A percentile compares a stretch with the other conserved stretches of the same genome.
These are phyloP conservation scores for Metarhizium brunneum DNA, from an alignment of 2,329 filamentous ascomycete species.

Conservation along the genomic window DNA sequence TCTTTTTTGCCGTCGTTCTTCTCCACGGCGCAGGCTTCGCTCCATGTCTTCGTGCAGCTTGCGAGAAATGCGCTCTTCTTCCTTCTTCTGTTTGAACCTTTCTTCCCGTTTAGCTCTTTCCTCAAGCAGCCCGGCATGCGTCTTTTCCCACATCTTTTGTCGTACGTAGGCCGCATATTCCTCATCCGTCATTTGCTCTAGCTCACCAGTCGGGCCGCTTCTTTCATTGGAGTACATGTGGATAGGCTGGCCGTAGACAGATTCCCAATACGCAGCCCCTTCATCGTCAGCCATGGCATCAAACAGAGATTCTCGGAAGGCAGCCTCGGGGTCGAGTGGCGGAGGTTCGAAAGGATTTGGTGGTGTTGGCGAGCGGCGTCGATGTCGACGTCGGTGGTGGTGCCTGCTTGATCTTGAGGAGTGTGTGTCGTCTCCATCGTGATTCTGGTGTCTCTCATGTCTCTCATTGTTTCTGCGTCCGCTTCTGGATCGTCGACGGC, in stretches of 20 bases:
- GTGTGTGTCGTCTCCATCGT: constrained; percentile 13
- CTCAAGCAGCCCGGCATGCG: constrained; percentile 72
- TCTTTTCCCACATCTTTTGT: constrained; percentile 91
- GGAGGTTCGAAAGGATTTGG: constrained; percentile 36
- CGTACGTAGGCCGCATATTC: constrained; percentile 84
- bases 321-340: constrained; percentile 56
- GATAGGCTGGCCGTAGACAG: constrained; percentile 92
- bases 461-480: background rate
- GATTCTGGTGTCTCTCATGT: background rate
- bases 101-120: constrained; percentile 57
- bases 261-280: constrained; percentile 89
- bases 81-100: constrained; percentile 39
- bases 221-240: constrained; percentile 59
- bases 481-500: background rate
- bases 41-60: constrained; percentile 58
- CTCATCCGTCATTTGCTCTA: constrained; percentile 86
- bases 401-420: constrained; percentile 13
- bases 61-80: constrained; percentile 38
- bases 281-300: constrained; percentile 97
- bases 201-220: constrained; percentile 37
- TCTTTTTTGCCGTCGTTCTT: constrained; percentile 48
- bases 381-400: constrained; percentile 21
- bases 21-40: constrained; percentile 55
- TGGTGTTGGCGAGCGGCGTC: constrained; percentile 34
- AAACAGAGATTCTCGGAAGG: constrained; percentile 90